Conservation (phyloP, 768 basidiomycete genomes). For the Coprinellus micaceus region DNA sequence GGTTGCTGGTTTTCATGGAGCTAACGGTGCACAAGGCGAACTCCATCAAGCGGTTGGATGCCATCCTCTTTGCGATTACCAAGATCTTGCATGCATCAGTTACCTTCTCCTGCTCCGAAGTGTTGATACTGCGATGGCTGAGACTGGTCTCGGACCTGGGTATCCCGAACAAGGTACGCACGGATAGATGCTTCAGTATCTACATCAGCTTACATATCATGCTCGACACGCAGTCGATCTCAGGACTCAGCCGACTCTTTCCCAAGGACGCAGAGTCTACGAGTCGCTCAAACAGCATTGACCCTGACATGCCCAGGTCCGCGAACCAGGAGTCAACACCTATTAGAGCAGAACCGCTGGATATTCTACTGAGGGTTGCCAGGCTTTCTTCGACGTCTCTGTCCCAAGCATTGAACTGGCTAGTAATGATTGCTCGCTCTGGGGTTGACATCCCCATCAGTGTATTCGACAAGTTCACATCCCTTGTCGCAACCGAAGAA, state of each 20-base stretch:
- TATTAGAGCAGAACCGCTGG: constrained; percentile 50
- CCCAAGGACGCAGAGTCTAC: constrained; percentile 46
- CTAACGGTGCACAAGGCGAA: background rate
- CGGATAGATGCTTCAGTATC: background rate
- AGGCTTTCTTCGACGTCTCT: constrained; percentile 40
- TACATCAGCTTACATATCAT: background rate
- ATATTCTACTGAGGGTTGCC: constrained; percentile 42
- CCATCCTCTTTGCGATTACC: constrained; percentile 44
- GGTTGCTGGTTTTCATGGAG: background rate
- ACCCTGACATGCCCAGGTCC: constrained; percentile 2
- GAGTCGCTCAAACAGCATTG: constrained; percentile 32
- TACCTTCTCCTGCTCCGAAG: constrained; percentile 55
- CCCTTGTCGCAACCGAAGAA: constrained; percentile 34
- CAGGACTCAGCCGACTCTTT: constrained; percentile 55
- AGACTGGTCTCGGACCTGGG: constrained; percentile 36
- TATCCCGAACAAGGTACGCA: constrained; percentile 35
- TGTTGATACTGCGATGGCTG: constrained; percentile 59
- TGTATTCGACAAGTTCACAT: constrained; percentile 46
- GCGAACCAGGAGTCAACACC: constrained; percentile 25
- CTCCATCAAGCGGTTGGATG: constrained; percentile 1
- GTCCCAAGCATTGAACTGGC: constrained; percentile 50
- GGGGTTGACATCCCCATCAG: constrained; percentile 59
- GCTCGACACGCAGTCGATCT: constrained; percentile 11
- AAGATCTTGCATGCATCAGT: constrained; percentile 39
- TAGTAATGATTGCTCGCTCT: constrained; percentile 57